A percentile compares a stretch with the other conserved stretches of the same genome.
Evolutionary conservation across 2,329 filamentous ascomycete genomes (phyloP).

Genomic region (Dactylellina haptotyla): DNA sequence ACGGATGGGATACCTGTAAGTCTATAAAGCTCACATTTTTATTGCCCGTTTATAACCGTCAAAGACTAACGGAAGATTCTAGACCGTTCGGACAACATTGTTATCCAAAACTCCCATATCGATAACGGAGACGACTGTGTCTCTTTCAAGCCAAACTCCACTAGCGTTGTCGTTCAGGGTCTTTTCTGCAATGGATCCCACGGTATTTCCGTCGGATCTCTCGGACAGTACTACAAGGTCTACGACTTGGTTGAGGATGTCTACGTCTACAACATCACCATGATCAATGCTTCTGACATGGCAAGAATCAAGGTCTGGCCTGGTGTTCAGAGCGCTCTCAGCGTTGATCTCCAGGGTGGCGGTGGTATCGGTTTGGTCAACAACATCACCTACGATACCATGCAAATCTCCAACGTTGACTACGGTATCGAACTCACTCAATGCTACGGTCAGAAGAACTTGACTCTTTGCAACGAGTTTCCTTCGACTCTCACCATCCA

Average conservation of each 20-base stretch:
- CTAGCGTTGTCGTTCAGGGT: constrained; percentile 74
- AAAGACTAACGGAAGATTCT: constrained; percentile 3
- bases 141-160: constrained; percentile 78
- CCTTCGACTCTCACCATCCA: constrained; percentile 29
- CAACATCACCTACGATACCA: constrained; percentile 74
- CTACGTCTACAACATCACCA: constrained; percentile 71
- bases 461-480: constrained; percentile 65
- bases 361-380: constrained; percentile 71
- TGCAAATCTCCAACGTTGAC: constrained; percentile 70
- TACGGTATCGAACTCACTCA: constrained; percentile 72
- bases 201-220: constrained; percentile 76
- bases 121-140: constrained; percentile 77
- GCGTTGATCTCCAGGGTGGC: constrained; percentile 72
- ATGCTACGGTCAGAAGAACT: constrained; percentile 69
- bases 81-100: constrained; percentile 69
- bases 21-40: background rate
- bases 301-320: constrained; percentile 81
- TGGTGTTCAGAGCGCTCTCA: constrained; percentile 68
- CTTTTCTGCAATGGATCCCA: constrained; percentile 75
- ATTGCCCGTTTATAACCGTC: background rate
- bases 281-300: constrained; percentile 70
- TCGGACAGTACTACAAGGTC: constrained; percentile 73
- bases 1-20: constrained; percentile 70
- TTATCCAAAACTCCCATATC: constrained; percentile 74
- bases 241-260: constrained; percentile 76